These are phyloP conservation scores for Artemisia argyi DNA, from an alignment of 129 eudicot genomes.

Conservation along the genomic window DNA sequence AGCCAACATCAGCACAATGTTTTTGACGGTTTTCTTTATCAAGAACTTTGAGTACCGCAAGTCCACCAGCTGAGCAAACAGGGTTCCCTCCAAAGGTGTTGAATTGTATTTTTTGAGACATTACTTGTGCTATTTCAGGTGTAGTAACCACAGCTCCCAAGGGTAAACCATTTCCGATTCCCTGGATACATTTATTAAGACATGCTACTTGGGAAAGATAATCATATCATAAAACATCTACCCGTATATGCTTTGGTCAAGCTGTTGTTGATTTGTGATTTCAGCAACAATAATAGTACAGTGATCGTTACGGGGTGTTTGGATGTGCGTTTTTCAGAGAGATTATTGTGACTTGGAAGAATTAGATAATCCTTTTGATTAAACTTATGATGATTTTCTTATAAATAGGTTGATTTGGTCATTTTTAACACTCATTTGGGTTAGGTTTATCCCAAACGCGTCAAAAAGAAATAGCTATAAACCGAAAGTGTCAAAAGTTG, in stretches of 20 bases:
- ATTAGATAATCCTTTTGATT: neutral
- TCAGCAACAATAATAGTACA: neutral
- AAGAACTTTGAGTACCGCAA: constrained; percentile 83
- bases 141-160: constrained; percentile 99
- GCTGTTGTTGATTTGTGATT: neutral
- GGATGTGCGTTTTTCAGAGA: too few relatives aligned
- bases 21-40: constrained; percentile 86
- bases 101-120: constrained; percentile 94
- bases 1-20: constrained; percentile 90
- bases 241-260: neutral
- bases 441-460: neutral
- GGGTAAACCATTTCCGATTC: constrained; percentile 96
- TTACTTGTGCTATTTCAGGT: constrained; percentile 88
- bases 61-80: constrained; percentile 99
- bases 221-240: neutral
- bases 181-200: constrained; percentile 45
- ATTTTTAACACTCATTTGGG: neutral
- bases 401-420: neutral
- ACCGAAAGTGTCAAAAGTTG: neutral
- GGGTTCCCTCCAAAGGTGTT: constrained; percentile 99
- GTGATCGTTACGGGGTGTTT: too few relatives aligned
- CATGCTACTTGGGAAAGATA: neutral
- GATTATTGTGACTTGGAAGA: too few relatives aligned
- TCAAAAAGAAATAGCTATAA: neutral
- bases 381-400: neutral